Conservation (phyloP, 495 filamentous ascomycete species). For the Oidiodendron maius region DNA sequence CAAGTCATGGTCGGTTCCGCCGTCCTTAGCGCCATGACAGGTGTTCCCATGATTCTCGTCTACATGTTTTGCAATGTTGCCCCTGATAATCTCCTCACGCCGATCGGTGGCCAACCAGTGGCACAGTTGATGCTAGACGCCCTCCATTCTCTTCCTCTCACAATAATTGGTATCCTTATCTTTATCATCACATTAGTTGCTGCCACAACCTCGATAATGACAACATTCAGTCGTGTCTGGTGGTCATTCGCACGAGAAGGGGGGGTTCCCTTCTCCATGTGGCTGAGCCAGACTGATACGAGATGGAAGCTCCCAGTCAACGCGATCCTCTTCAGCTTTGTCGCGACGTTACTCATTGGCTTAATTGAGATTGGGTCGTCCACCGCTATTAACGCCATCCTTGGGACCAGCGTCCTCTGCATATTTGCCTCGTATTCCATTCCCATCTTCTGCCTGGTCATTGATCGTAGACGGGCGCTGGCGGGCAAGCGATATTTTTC, state of each 20-base stretch:
- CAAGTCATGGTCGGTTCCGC: conserved; percentile 44
- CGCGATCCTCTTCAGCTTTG: conserved; percentile 39
- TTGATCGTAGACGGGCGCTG: conserved; percentile 44
- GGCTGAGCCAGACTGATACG: conserved; percentile 5
- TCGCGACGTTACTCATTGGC: conserved; percentile 46
- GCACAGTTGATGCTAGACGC: conserved; percentile 56
- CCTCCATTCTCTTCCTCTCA: conserved; percentile 41
- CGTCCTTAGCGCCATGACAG: conserved; percentile 51
- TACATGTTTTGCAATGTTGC: conserved; percentile 58
- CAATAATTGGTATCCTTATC: conserved; percentile 48
- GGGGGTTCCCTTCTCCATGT: conserved; percentile 18
- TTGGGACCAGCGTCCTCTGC: conserved; percentile 45
- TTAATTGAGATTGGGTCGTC: conserved; percentile 54
- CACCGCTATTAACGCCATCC: conserved; percentile 50
- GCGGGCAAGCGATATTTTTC: conserved; percentile 47
- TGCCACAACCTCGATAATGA: conserved; percentile 49
- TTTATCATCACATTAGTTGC: conserved; percentile 50
- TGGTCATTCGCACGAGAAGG: conserved; percentile 50
- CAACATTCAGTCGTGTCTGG: conserved; percentile 47
- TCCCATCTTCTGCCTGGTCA: conserved; percentile 41
- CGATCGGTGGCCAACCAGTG: conserved; percentile 42
- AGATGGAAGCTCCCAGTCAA: conserved; percentile 47
- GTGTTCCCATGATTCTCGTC: conserved; percentile 49
- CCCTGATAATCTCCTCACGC: conserved; percentile 37
- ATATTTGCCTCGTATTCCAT: conserved; percentile 48